A percentile compares a stretch with the other conserved stretches of the same genome.
Conservation (phyloP, 1,139 yeast species). For the Yamadazyma pseudoaaseri region DNA sequence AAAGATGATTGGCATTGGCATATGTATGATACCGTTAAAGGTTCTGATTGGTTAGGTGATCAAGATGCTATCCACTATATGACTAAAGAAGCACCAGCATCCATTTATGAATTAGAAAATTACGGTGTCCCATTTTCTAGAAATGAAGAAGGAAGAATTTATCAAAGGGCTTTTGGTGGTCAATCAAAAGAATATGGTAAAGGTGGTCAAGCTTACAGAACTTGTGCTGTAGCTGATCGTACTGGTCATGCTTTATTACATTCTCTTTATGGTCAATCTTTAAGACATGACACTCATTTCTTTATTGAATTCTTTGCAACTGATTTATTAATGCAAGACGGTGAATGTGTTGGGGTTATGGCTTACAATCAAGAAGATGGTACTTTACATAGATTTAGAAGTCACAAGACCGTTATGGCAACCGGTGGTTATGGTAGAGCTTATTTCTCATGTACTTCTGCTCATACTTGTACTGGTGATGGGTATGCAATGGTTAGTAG, state of each 20-base stretch:
- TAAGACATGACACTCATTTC: constrained; percentile 95
- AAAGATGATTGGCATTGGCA: constrained; percentile 99
- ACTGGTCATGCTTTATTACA: constrained; percentile 98
- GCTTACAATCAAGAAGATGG: constrained; percentile 99
- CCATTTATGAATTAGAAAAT: constrained; percentile 95
- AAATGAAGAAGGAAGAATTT: constrained; percentile 94
- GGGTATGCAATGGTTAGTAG: constrained; percentile 98
- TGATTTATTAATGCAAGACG: constrained; percentile 93
- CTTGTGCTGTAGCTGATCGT: constrained; percentile 99
- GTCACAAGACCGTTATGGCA: constrained; percentile 94
- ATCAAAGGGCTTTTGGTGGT: constrained; percentile 99
- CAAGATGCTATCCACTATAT: constrained; percentile 99
- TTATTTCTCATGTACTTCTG: constrained; percentile 97
- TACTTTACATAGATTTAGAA: constrained; percentile 94
- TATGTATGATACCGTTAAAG: constrained; percentile 99
- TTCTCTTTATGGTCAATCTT: constrained; percentile 93
- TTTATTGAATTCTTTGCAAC: constrained; percentile 96
- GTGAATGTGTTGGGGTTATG: constrained; percentile 94
- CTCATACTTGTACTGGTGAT: constrained; percentile 99
- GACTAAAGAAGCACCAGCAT: constrained; percentile 97
- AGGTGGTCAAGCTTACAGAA: constrained; percentile 99
- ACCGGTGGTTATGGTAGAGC: constrained; percentile 99
- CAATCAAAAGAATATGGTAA: constrained; percentile 94
- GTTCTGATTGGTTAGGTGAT: constrained; percentile 99
- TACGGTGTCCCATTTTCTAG: constrained; percentile 98